These are phyloP conservation scores for Tricholoma furcatifolium DNA, from an alignment of 768 basidiomycete genomes.

Conservation along the genomic window DNA sequence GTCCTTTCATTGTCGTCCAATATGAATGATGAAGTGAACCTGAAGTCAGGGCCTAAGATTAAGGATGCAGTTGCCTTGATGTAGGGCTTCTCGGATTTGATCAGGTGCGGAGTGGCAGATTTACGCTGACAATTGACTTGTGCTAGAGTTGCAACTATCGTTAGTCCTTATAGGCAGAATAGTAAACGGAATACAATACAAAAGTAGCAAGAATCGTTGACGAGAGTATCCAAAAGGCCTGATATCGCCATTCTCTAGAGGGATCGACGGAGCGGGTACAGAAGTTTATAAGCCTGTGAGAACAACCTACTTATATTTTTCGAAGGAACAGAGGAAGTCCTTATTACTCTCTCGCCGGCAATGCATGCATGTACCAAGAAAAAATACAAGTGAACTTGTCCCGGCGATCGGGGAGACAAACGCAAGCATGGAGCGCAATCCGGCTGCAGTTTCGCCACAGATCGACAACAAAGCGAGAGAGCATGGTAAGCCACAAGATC, in stretches of 20 bases:
- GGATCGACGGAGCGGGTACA: neutral
- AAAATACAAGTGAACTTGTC: too few species aligned
- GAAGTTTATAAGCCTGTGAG: too few species aligned
- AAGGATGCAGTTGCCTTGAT: conserved; percentile 11
- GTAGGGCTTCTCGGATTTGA: neutral
- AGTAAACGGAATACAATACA: neutral
- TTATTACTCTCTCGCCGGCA: too few species aligned
- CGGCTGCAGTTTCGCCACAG: too few species aligned
- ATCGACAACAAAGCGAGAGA: too few species aligned
- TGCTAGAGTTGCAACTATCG: conserved; percentile 6
- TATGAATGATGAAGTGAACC: conserved; percentile 5
- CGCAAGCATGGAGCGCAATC: too few species aligned
- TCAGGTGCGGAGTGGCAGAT: neutral
- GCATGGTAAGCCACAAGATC: too few species aligned
- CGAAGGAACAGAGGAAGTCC: too few species aligned
- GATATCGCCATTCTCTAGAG: conserved; percentile 12
- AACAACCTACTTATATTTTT: too few species aligned
- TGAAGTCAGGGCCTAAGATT: conserved; percentile 15
- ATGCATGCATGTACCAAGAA: too few species aligned
- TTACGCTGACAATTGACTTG: conserved; percentile 3
- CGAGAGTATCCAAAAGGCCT: conserved; percentile 13
- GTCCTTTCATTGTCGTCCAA: conserved; percentile 7
- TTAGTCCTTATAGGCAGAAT: neutral
- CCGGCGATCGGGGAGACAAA: too few species aligned
- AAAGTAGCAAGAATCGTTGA: conserved; percentile 15